Evolutionary conservation across 2,329 filamentous ascomycete species (phyloP), one percentile per base, ranked within the genome.

Genomic region (Ceratocystis eucalypticola): DNA sequence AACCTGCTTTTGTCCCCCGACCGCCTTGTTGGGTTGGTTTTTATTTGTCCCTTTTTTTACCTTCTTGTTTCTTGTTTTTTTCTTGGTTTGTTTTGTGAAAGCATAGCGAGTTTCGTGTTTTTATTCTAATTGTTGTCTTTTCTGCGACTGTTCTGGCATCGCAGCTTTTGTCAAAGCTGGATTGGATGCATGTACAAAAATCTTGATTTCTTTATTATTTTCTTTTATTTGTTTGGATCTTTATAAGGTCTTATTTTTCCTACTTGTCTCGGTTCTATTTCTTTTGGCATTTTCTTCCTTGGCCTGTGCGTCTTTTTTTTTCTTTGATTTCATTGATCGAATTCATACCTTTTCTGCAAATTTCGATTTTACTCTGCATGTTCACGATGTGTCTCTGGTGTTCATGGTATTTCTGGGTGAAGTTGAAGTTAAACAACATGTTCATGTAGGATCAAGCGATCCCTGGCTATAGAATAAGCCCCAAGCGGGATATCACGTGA

Each of bases 61-160:
- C 25, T 8, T 55, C 5, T 44, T 41, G 12, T 62, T 68, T 69
- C 70, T 68, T 71, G 68, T 61, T 67, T 69, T 70, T 69, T 71
- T 69, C 71, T 69, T 62, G 59, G 64, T 48, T 70, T 70, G 72
- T 70, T 72, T 70, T 72, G 61, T 72, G 73, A 41, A 41, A 74
- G 75, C 75, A 77, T 77, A 77, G 76, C 76, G 76, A 75, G 71
- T 68, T 77, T 74, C 67, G 67, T 55, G 68, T 64, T 59, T 45
- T 72, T 70, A 28, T 64, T 69, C 61, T 48, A 46, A 33, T 48
- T 30, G 20, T 33, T 45, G 17, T 62, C 20, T n/a, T 46, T 33
- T 63, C 44, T 63, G 44, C 30, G 5, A 15, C 7, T 28, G n/a
- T 30, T 63, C 20, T 50, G 12, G 55, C 55, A 33, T 59, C 55